Evolutionary conservation across 2,329 filamentous ascomycete genomes (phyloP).

Genomic region (Emydomyces testavorans): DNA sequence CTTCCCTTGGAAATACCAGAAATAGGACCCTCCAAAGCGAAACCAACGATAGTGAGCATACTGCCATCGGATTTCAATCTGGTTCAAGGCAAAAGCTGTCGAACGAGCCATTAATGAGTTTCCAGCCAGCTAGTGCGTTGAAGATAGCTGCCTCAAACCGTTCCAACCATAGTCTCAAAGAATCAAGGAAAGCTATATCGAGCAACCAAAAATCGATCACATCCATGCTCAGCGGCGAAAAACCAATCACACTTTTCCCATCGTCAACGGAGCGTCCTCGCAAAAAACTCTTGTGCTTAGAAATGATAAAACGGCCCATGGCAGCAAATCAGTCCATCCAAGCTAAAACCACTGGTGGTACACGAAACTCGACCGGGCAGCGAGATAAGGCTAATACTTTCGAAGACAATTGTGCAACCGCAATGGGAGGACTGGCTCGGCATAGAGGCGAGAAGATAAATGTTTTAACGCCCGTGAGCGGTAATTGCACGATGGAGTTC

Average conservation of each 20-base stretch:
- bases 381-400: not conserved
- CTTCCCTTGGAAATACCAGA: not conserved
- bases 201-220: conserved; percentile 12
- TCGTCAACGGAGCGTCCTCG: conserved; percentile 29
- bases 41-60: not conserved
- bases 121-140: conserved; percentile 12
- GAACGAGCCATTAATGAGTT: not conserved
- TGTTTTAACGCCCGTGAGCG: not conserved
- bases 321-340: not conserved
- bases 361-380: too few relatives aligned
- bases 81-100: not conserved
- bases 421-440: not conserved
- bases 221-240: conserved; percentile 17
- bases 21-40: not conserved
- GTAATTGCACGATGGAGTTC: conserved; percentile 2
- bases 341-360: not conserved
- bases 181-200: not conserved
- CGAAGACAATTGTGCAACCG: not conserved
- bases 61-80: not conserved
- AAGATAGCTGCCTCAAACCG: conserved; percentile 1
- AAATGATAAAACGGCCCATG: conserved; percentile 17
- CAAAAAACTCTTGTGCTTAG: conserved; percentile 36
- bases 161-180: not conserved
- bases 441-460: not conserved
- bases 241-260: conserved; percentile 24